Conservation (phyloP, 2,329 filamentous ascomycete genomes). For the Sporothrix brasiliensis region DNA sequence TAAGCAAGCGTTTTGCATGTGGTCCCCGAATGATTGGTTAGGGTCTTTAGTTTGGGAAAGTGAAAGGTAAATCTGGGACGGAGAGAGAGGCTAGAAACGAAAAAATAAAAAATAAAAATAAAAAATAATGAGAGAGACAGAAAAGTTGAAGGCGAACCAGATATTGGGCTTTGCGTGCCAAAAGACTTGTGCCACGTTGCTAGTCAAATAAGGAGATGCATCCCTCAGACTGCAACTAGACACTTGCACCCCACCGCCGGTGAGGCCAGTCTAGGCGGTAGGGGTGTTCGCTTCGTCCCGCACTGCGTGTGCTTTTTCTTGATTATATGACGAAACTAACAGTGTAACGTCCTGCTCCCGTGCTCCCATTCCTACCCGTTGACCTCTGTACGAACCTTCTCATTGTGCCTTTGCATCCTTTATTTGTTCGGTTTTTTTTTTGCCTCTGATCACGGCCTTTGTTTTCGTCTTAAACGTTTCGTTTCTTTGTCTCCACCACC, state of each 20-base stretch:
- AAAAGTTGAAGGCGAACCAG: not conserved
- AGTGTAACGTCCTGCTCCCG: not conserved
- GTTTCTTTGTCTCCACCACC: not conserved
- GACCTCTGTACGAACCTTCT: not conserved
- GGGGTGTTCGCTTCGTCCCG: conserved; percentile 20
- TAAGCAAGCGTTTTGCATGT: not conserved
- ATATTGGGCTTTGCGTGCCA: not conserved
- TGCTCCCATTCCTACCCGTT: not conserved
- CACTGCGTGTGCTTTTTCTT: conserved; percentile 23
- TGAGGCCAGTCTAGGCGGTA: not conserved
- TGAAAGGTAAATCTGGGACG: too few species aligned
- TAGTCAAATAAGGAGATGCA: not conserved
- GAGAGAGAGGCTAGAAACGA: conserved; percentile 12
- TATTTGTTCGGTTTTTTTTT: not conserved
- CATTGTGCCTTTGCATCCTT: not conserved
- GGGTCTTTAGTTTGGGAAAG: not conserved
- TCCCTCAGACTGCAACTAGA: too few species aligned
- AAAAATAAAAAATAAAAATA: not conserved
- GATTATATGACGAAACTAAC: not conserved
- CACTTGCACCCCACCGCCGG: not conserved
- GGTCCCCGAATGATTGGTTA: not conserved
- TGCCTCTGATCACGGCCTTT: conserved; percentile 6
- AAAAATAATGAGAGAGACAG: not conserved
- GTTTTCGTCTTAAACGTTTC: not conserved
- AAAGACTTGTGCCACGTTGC: conserved; percentile 21